phyloP scores from a whole-genome alignment of 83 land plant species.

The Diphasiastrum complanatum region DNA sequence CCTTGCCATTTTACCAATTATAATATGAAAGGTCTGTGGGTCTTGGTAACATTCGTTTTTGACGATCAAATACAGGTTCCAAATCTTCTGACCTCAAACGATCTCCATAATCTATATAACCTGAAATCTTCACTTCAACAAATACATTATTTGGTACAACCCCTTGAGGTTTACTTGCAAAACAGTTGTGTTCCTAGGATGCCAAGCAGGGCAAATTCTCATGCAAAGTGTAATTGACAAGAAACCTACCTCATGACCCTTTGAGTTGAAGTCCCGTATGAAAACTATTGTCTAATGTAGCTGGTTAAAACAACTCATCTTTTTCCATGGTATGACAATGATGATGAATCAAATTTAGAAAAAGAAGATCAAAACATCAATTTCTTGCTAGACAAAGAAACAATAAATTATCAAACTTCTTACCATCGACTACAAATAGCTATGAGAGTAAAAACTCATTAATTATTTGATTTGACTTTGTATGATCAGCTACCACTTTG shows the following conservation, averaged over 20 bases:
- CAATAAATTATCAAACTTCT: no score
- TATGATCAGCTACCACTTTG: no score
- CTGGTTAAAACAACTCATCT: background rate
- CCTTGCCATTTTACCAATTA: conserved; percentile 21
- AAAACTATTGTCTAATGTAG: conserved; percentile 26
- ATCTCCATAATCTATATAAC: conserved; percentile 35
- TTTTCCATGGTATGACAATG: no score
- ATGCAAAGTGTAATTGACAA: background rate
- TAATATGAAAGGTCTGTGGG: conserved; percentile 30
- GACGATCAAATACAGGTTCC: conserved; percentile 32
- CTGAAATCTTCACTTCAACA: conserved; percentile 24
- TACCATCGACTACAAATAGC: no score
- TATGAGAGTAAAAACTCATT: no score
- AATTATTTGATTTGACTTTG: no score
- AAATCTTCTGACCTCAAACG: conserved; percentile 29
- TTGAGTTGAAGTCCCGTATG: conserved; percentile 29
- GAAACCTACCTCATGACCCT: conserved; percentile 33
- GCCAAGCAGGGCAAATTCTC: background rate
- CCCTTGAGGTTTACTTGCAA: background rate
- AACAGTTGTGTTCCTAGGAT: background rate
- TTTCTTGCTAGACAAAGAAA: no score
- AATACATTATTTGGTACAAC: no score
- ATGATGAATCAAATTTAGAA: no score
- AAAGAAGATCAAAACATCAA: no score
- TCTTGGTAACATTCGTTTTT: conserved; percentile 27